Evolutionary conservation across 2,329 filamentous ascomycete genomes (phyloP), one percentile per base, ranked within the genome.

Genomic region (Clarireedia monteithiana): DNA sequence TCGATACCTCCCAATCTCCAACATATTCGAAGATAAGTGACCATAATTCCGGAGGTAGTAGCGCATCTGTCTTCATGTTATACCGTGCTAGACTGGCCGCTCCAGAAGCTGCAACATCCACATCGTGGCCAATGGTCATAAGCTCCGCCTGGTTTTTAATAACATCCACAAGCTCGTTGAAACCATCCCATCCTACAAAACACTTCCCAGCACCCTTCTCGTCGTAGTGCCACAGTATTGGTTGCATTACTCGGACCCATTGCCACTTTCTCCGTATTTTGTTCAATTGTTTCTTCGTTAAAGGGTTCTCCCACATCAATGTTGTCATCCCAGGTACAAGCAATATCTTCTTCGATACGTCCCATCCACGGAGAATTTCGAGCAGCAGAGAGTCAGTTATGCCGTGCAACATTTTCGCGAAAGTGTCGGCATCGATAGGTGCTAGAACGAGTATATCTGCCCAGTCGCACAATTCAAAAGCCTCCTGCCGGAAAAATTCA

Each of bases 1-100:
- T 85, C 9, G 92, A 88, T 20, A 95, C 77, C 71, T 96, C 92
- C 92, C 92, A 97, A 69, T 97, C 92, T 45, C 84, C 84, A 0
- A 91, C 82, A 60, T 86, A 83, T 61, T 95, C 88, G 45, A 96
- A 83, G 48, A 97, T 87, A 56, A 92, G 86, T 34, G 86, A 86
- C 90, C 91, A 96, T 40, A 96, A 80, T 71, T 97, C 92, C 0
- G 88, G 83, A 0, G 92, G 92, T 1, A 97, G 75, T 44, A 75
- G 75, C 47, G 66, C 58, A 59, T 68, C 60, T 24, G 69, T 71
- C 58, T 69, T 72, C 49, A 69, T 66, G 30, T 72, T 72, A 44
- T 72, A 68, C 59, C 73, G 70, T 47, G 75, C 74, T 27, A 77
- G 72, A 27, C 78, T 74, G 42, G 62, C 64, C 12, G 67, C 64